Percentiles rank a stretch among this genome's conserved stretches.
Evolutionary conservation across 768 basidiomycete genomes (phyloP).

Genomic region (Podaxis mareebaensis): DNA sequence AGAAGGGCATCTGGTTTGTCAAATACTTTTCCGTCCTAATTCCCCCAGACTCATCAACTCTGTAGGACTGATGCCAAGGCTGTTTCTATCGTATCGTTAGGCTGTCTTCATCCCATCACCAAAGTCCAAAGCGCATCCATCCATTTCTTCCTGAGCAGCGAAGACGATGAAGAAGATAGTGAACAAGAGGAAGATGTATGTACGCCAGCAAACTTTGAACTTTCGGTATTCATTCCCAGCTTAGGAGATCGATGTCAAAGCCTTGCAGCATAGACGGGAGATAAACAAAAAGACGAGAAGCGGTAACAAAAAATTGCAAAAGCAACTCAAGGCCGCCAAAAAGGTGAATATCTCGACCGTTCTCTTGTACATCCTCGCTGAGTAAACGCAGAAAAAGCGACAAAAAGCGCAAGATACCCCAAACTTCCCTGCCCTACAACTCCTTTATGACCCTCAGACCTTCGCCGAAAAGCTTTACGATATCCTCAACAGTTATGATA

Average conservation of each 20-base stretch:
- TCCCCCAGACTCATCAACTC: constrained; percentile 8
- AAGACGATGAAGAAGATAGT: constrained; percentile 72
- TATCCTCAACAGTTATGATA: constrained; percentile 80
- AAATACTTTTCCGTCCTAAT: neutral
- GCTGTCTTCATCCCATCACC: constrained; percentile 89
- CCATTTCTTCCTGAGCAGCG: constrained; percentile 95
- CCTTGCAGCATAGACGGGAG: constrained; percentile 82
- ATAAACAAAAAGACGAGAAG: constrained; percentile 93
- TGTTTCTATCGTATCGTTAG: constrained; percentile 87
- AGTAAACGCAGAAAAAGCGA: constrained; percentile 32
- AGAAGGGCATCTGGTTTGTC: constrained; percentile 82
- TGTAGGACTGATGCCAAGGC: constrained; percentile 86
- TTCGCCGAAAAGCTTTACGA: constrained; percentile 95
- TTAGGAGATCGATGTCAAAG: constrained; percentile 66
- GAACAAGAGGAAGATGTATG: constrained; percentile 68
- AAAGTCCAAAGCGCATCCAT: constrained; percentile 95
- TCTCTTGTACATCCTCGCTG: neutral
- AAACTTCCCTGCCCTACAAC: constrained; percentile 92
- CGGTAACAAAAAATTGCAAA: constrained; percentile 78
- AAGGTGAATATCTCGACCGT: constrained; percentile 45
- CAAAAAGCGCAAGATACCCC: constrained; percentile 35
- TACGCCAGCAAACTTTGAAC: constrained; percentile 5
- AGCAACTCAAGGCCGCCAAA: constrained; percentile 70
- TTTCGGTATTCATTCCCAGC: constrained; percentile 16
- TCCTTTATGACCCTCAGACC: constrained; percentile 93